Evolutionary conservation across 2,329 filamentous ascomycete genomes (phyloP).

Genomic region (Colletotrichum echinochloae): DNA sequence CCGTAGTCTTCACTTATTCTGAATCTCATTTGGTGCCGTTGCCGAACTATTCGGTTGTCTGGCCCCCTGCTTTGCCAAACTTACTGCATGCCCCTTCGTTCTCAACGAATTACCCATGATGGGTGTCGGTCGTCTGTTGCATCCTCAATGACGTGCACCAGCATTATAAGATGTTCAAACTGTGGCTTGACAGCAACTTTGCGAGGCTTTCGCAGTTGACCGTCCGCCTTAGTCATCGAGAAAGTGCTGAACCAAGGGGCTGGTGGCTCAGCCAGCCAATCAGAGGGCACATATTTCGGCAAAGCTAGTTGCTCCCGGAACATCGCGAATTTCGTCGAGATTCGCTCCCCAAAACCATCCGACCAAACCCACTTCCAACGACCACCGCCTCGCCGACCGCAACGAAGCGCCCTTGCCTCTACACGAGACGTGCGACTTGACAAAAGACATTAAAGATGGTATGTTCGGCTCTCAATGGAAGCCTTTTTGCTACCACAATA

Average conservation of each 20-base stretch:
- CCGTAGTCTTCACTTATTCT: neutral
- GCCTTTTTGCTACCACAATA: slow-evolving; percentile 18
- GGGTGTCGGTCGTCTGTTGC: neutral
- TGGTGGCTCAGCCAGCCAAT: slow-evolving; percentile 28
- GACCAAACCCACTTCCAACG: slow-evolving; percentile 15
- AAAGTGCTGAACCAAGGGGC: neutral
- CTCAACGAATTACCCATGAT: neutral
- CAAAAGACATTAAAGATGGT: slow-evolving; percentile 52
- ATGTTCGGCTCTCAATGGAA: slow-evolving; percentile 37
- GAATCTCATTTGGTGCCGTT: neutral
- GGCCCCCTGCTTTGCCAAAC: too few species aligned
- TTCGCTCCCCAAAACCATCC: slow-evolving; percentile 31
- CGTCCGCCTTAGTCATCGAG: slow-evolving; percentile 21
- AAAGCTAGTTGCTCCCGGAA: slow-evolving; percentile 41
- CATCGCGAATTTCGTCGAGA: slow-evolving; percentile 43
- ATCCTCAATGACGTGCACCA: neutral
- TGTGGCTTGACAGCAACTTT: neutral
- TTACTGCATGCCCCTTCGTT: neutral
- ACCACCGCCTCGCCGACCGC: slow-evolving; percentile 34
- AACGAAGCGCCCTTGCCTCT: slow-evolving; percentile 34
- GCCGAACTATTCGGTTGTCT: too few species aligned
- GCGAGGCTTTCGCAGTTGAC: neutral
- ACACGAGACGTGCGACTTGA: slow-evolving; percentile 30
- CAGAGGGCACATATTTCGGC: slow-evolving; percentile 36
- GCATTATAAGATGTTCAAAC: neutral